Evolutionary conservation across 768 basidiomycete genomes (phyloP).

Genomic region (Boletus vinaceobasis): DNA sequence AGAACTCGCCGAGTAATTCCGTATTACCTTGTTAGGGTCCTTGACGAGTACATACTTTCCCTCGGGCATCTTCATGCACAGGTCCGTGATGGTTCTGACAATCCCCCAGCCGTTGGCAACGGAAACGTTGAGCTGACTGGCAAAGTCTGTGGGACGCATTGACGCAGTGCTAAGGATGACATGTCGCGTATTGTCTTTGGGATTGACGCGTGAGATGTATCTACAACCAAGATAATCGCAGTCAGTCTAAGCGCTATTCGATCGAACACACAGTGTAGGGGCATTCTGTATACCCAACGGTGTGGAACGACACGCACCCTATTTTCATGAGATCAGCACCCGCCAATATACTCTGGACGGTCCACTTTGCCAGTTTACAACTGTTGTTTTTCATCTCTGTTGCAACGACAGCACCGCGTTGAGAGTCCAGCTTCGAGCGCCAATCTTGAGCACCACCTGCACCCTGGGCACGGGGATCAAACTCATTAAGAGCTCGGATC

Average conservation of each 20-base stretch:
- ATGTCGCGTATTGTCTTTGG: slow-evolving; percentile 93
- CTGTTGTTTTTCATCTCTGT: slow-evolving; percentile 99
- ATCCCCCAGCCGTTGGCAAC: slow-evolving; percentile 98
- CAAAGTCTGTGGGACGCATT: slow-evolving; percentile 92
- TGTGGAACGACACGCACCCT: slow-evolving; percentile 57
- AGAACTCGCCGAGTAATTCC: background rate
- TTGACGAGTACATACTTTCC: slow-evolving; percentile 97
- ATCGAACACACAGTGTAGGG: background rate
- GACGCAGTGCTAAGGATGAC: slow-evolving; percentile 93
- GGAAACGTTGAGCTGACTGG: slow-evolving; percentile 91
- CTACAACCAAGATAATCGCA: slow-evolving; percentile 39
- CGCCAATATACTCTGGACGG: slow-evolving; percentile 90
- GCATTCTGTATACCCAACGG: background rate
- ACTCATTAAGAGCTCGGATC: slow-evolving; percentile 95
- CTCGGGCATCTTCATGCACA: slow-evolving; percentile 95
- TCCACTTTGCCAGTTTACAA: slow-evolving; percentile 96
- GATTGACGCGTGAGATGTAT: slow-evolving; percentile 91
- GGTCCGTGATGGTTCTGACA: slow-evolving; percentile 88
- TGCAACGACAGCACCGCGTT: slow-evolving; percentile 95
- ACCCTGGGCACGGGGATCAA: slow-evolving; percentile 86
- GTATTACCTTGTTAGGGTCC: slow-evolving; percentile 91
- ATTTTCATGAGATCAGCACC: slow-evolving; percentile 97
- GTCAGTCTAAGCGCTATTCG: slow-evolving; percentile 5
- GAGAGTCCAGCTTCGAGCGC: slow-evolving; percentile 94
- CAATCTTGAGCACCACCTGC: slow-evolving; percentile 98